Evolutionary conservation across 1,139 yeast species (phyloP).

Genomic region (Ogataea hybrid): DNA sequence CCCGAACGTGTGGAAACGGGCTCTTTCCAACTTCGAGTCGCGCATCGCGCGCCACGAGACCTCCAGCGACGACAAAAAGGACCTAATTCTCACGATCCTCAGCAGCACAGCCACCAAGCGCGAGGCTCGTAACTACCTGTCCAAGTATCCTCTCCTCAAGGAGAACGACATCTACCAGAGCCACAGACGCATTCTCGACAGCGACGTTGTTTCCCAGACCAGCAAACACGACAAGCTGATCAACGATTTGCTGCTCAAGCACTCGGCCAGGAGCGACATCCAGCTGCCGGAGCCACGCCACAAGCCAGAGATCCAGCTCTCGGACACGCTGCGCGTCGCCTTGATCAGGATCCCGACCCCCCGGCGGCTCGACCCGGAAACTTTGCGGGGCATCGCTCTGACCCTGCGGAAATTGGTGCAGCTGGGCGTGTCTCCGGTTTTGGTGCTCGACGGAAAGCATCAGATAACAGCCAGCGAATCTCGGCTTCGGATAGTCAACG

Average conservation of each 20-base stretch:
- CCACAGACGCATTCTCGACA: constrained; percentile 14
- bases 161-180: constrained; percentile 31
- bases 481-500: constrained; percentile 14
- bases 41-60: constrained; percentile 23
- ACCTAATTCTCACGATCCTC: constrained; percentile 63
- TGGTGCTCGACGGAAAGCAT: constrained; percentile 33
- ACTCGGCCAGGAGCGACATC: constrained; percentile 11
- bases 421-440: constrained; percentile 40
- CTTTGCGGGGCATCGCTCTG: constrained; percentile 32
- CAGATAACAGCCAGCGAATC: constrained; percentile 9
- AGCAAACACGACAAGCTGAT: constrained; percentile 38
- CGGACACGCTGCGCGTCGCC: constrained; percentile 50
- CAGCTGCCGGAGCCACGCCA: constrained; percentile 4
- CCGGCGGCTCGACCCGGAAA: constrained; percentile 27
- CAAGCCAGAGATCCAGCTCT: constrained; percentile 37
- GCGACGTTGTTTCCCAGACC: not conserved
- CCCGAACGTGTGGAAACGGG: constrained; percentile 6
- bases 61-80: constrained; percentile 39
- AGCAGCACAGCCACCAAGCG: constrained; percentile 76
- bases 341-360: constrained; percentile 46
- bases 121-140: constrained; percentile 65
- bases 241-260: constrained; percentile 22
- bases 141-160: constrained; percentile 51
- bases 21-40: constrained; percentile 22
- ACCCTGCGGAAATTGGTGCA: constrained; percentile 38